Conservation (phyloP, 140 eudicot species). For the Ambrosia hybrid region DNA sequence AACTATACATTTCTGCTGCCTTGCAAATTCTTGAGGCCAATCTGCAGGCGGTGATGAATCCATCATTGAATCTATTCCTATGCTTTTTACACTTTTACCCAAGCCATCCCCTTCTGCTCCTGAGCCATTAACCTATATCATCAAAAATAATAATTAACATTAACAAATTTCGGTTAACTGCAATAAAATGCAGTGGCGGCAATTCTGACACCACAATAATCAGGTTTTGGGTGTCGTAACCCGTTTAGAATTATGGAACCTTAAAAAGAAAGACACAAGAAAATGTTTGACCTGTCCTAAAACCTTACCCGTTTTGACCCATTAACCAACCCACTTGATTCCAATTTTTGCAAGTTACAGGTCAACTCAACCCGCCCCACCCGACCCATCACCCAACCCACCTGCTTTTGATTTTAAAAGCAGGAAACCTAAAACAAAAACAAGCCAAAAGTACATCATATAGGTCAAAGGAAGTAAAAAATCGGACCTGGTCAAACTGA, state of each 20-base stretch:
- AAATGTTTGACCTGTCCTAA: too few species aligned
- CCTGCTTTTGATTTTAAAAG: neutral
- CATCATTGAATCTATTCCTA: conserved; percentile 63
- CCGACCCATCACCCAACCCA: neutral
- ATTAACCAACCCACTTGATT: too few species aligned
- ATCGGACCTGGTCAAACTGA: conserved; percentile 61
- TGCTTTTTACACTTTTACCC: conserved; percentile 56
- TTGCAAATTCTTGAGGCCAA: conserved; percentile 75
- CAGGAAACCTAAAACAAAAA: neutral
- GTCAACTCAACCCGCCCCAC: too few species aligned
- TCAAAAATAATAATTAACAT: conserved; percentile 15
- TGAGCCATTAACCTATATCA: conserved; percentile 43
- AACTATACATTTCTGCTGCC: conserved; percentile 60
- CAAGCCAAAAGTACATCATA: neutral
- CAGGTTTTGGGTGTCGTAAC: too few species aligned
- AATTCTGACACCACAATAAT: too few species aligned
- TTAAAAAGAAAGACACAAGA: too few species aligned
- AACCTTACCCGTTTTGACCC: neutral
- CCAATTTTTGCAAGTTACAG: too few species aligned
- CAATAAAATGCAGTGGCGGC: too few species aligned
- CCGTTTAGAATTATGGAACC: too few species aligned
- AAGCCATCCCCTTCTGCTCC: conserved; percentile 35
- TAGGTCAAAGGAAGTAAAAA: conserved; percentile 7
- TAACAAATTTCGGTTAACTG: conserved; percentile 12
- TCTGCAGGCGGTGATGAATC: conserved; percentile 42